Percentiles rank a stretch among this genome's conserved stretches.
phyloP scores from a whole-genome alignment of 352 stramenopile species.

The Plasmopara viticola region DNA sequence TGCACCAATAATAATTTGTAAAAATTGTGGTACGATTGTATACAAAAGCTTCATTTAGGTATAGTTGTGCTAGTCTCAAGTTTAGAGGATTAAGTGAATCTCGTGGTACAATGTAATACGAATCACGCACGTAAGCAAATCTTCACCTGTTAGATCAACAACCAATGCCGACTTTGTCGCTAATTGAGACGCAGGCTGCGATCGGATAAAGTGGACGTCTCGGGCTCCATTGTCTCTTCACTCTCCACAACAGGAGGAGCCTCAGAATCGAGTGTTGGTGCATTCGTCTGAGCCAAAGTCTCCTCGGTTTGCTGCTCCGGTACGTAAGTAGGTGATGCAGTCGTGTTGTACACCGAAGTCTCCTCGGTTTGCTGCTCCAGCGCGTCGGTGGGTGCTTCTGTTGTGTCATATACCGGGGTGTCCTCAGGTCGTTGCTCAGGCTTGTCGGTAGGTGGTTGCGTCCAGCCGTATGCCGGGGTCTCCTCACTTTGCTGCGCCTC shows the following conservation, averaged over 20 bases:
- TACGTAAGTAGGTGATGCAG: background rate
- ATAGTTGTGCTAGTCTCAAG: too few species aligned
- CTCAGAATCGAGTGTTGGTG: background rate
- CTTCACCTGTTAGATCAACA: too few species aligned
- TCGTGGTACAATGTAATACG: too few species aligned
- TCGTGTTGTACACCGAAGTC: conserved; percentile 3
- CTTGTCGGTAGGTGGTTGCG: background rate
- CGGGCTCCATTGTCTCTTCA: background rate
- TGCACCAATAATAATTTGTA: too few species aligned
- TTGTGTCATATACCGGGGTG: background rate
- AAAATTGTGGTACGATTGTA: too few species aligned
- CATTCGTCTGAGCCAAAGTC: conserved; percentile 4
- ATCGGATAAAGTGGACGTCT: background rate
- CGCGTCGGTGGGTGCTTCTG: background rate
- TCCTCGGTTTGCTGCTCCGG: conserved; percentile 1
- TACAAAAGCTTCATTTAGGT: too few species aligned
- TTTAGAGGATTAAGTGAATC: too few species aligned
- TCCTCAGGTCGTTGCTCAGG: background rate
- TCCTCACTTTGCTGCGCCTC: conserved; percentile 3
- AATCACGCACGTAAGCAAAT: too few species aligned
- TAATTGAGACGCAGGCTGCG: too few species aligned
- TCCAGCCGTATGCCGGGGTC: background rate
- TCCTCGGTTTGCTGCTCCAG: conserved; percentile 2
- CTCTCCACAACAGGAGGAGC: background rate
- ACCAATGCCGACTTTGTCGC: too few species aligned